Evolutionary conservation across 176 grass and related monocot genomes (phyloP).

Genomic region (Leersia perrieri): DNA sequence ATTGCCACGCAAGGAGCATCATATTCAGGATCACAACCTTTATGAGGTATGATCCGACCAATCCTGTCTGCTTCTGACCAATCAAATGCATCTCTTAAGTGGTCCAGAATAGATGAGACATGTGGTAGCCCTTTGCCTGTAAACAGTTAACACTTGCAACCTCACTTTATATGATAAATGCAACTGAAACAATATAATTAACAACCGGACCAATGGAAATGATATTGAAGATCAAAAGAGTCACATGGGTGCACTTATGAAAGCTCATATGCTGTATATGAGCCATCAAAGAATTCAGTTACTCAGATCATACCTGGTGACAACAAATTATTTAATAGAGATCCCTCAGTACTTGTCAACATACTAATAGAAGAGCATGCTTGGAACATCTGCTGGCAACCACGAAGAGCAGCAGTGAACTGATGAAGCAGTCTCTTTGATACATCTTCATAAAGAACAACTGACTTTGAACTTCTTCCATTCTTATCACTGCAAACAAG

Average conservation of each 20-base stretch:
- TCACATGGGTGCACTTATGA: constrained; percentile 6
- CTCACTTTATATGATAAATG: constrained; percentile 26
- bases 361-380: constrained; percentile 61
- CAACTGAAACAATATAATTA: constrained; percentile 12
- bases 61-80: constrained; percentile 86
- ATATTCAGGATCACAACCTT: constrained; percentile 85
- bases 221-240: constrained; percentile 20
- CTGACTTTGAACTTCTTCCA: constrained; percentile 60
- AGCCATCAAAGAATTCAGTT: constrained; percentile 18
- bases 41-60: constrained; percentile 78
- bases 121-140: constrained; percentile 77
- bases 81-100: constrained; percentile 94
- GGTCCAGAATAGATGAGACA: constrained; percentile 58
- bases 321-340: constrained; percentile 78
- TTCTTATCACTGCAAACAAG: constrained; percentile 53
- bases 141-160: constrained; percentile 35
- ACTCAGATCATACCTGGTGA: constrained; percentile 56
- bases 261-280: neutral
- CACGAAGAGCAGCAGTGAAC: constrained; percentile 69
- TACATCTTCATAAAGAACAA: constrained; percentile 94
- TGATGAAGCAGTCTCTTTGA: constrained; percentile 87
- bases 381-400: constrained; percentile 79
- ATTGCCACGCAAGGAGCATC: constrained; percentile 56
- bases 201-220: constrained; percentile 5
- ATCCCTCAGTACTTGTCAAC: constrained; percentile 45